A percentile compares a stretch with the other conserved stretches of the same genome.
Conservation (phyloP, 2,329 filamentous ascomycete genomes). For the Anthostomella pinea region DNA sequence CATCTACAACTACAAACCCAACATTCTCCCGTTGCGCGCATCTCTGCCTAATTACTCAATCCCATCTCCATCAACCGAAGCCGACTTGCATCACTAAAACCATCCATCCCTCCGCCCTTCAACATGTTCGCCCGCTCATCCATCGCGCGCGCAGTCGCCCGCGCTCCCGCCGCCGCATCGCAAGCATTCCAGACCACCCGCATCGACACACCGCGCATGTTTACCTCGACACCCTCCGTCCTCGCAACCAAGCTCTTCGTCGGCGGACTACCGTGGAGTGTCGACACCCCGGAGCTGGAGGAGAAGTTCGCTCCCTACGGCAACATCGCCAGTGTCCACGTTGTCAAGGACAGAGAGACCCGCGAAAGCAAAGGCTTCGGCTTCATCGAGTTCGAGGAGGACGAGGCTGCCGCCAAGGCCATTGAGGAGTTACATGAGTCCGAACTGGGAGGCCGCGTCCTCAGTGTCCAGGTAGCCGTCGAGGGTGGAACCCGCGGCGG, state of each 20-base stretch:
- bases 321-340: no score
- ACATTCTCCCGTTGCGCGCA: no score
- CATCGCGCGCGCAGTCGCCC: not conserved
- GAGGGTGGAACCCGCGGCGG: not conserved
- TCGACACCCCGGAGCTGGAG: no score
- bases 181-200: not conserved
- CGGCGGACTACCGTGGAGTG: not conserved
- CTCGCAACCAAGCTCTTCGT: not conserved
- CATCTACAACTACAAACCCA: no score
- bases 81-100: no score
- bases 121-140: constrained; percentile 1
- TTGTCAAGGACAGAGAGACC: not conserved
- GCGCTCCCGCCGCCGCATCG: not conserved
- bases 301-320: no score
- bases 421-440: not conserved
- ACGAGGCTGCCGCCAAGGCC: constrained; percentile 2
- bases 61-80: no score
- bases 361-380: not conserved
- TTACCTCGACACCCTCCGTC: not conserved
- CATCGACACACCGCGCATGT: not conserved
- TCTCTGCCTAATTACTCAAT: no score
- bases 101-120: not conserved
- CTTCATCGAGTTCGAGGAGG: not conserved
- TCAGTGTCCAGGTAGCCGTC: not conserved
- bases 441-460: not conserved